Percentiles rank a stretch among this genome's conserved stretches.
Evolutionary conservation across 305 asterid genomes (phyloP).

Genomic region (Fraxinus xanthoxyloides): DNA sequence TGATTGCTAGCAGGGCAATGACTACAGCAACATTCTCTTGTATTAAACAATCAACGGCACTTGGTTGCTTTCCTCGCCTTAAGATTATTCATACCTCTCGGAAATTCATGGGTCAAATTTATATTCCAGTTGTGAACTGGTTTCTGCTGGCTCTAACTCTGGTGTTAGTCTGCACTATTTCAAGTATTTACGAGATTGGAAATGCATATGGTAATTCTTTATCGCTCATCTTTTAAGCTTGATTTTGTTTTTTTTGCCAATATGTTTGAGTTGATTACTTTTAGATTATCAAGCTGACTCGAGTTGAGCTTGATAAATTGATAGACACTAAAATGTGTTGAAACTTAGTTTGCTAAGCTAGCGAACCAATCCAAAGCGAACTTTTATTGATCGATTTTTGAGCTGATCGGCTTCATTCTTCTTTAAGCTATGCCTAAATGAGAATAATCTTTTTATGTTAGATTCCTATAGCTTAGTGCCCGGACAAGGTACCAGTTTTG

Average conservation of each 20-base stretch:
- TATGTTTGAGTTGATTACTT: not conserved
- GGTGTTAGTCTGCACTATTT: conserved; percentile 86
- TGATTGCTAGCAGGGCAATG: conserved; percentile 99
- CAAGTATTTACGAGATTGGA: conserved; percentile 93
- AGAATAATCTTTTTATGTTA: not conserved
- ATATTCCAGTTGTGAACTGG: conserved; percentile 97
- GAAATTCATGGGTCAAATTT: conserved; percentile 97
- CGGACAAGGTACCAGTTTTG: not conserved
- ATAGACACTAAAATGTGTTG: not conserved
- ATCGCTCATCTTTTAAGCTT: conserved; percentile 18
- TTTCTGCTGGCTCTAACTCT: conserved; percentile 80
- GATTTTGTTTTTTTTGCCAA: not conserved
- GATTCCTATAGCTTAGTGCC: not conserved
- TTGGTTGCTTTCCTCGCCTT: conserved; percentile 98
- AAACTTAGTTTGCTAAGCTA: not conserved
- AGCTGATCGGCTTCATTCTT: not conserved
- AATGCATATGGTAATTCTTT: conserved; percentile 87
- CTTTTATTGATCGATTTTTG: not conserved
- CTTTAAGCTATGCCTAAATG: not conserved
- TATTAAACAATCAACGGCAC: conserved; percentile 87
- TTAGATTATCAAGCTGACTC: not conserved
- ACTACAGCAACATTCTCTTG: conserved; percentile 98
- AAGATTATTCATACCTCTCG: conserved; percentile 94
- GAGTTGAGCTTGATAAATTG: not conserved
- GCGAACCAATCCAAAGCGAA: not conserved